These are phyloP conservation scores for Aspergillus oerlinghausenensis DNA, from an alignment of 2,329 filamentous ascomycete species.

Conservation along the genomic window DNA sequence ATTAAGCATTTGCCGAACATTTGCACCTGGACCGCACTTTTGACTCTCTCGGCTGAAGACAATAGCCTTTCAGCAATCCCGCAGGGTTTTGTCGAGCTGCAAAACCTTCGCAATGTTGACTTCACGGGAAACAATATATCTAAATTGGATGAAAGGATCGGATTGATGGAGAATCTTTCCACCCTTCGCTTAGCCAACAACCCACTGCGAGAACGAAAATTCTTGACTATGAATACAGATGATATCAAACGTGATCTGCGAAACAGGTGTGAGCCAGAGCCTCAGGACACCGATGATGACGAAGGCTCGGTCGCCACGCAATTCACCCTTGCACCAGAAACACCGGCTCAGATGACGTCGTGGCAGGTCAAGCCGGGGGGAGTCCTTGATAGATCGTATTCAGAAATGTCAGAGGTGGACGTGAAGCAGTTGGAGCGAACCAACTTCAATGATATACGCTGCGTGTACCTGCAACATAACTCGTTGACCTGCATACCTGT, in stretches of 20 bases:
- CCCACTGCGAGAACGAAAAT: slow-evolving; percentile 81
- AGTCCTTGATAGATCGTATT: slow-evolving; percentile 65
- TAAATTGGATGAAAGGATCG: slow-evolving; percentile 69
- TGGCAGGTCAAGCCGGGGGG: slow-evolving; percentile 38
- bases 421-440: slow-evolving; percentile 45
- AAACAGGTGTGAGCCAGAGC: slow-evolving; percentile 55
- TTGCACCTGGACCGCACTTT: slow-evolving; percentile 66
- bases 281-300: slow-evolving; percentile 33
- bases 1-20: slow-evolving; percentile 69
- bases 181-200: slow-evolving; percentile 82
- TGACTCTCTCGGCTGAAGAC: slow-evolving; percentile 72
- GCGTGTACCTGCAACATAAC: slow-evolving; percentile 72
- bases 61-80: slow-evolving; percentile 77
- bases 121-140: slow-evolving; percentile 82
- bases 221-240: slow-evolving; percentile 71
- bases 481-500: slow-evolving; percentile 65
- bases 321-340: slow-evolving; percentile 44
- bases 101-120: slow-evolving; percentile 69
- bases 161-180: slow-evolving; percentile 70
- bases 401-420: slow-evolving; percentile 54
- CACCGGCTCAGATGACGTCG: slow-evolving; percentile 24
- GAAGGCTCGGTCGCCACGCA: slow-evolving; percentile 38
- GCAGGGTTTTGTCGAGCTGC: slow-evolving; percentile 64
- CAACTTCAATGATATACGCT: slow-evolving; percentile 46
- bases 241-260: slow-evolving; percentile 73